These are phyloP conservation scores for Wickerhamiella australiensis DNA, from an alignment of 805 yeast genomes.

Conservation along the genomic window DNA sequence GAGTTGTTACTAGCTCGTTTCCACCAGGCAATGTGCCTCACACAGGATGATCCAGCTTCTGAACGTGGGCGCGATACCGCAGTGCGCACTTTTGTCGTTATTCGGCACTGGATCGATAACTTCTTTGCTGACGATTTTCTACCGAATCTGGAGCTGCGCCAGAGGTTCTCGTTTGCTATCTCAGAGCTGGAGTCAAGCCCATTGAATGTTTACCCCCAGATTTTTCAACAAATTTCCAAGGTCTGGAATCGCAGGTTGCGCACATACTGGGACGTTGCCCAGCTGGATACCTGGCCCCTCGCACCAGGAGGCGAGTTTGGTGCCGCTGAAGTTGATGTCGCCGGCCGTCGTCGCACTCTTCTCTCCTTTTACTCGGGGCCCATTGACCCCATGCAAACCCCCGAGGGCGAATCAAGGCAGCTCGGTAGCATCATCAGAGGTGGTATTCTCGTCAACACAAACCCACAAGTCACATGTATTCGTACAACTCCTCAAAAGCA, in stretches of 20 bases:
- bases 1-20: constrained; percentile 52
- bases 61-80: constrained; percentile 54
- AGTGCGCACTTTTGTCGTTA: constrained; percentile 70
- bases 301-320: constrained; percentile 29
- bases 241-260: constrained; percentile 36
- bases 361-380: constrained; percentile 17
- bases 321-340: constrained; percentile 1
- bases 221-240: constrained; percentile 37
- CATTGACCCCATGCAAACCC: constrained; percentile 3
- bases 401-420: constrained; percentile 7
- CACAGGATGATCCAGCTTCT: constrained; percentile 22
- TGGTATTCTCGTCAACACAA: constrained; percentile 21
- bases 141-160: constrained; percentile 38
- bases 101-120: constrained; percentile 83
- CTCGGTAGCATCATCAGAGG: constrained; percentile 23
- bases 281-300: constrained; percentile 19
- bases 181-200: constrained; percentile 26
- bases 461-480: constrained; percentile 20
- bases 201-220: constrained; percentile 22
- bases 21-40: constrained; percentile 51
- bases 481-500: constrained; percentile 16
- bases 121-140: constrained; percentile 80
- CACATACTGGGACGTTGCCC: constrained; percentile 27
- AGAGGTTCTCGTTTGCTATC: constrained; percentile 29
- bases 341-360: constrained; percentile 18